These are phyloP conservation scores for Talaromyces funiculosus DNA, from an alignment of 2,329 filamentous ascomycete species.

Conservation along the genomic window DNA sequence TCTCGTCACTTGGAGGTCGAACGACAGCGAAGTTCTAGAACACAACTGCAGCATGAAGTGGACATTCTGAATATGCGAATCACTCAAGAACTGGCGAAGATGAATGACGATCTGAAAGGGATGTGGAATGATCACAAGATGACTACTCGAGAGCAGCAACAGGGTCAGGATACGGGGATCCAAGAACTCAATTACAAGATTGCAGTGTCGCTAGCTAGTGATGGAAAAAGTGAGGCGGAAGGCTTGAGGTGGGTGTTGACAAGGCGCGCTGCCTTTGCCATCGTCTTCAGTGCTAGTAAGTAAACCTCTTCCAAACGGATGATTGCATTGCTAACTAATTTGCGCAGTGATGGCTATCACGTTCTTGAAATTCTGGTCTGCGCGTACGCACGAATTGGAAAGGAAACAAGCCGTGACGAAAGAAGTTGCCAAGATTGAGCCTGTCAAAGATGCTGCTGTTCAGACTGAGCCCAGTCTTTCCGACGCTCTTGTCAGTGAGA, in stretches of 20 bases:
- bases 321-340: not conserved
- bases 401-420: conserved; percentile 31
- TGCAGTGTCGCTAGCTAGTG: conserved; percentile 80
- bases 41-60: conserved; percentile 86
- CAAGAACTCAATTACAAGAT: conserved; percentile 97
- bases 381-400: conserved; percentile 31
- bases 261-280: conserved; percentile 56
- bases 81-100: conserved; percentile 70
- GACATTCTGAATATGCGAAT: conserved; percentile 83
- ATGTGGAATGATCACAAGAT: conserved; percentile 97
- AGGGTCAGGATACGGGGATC: conserved; percentile 76
- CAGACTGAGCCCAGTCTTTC: conserved; percentile 13
- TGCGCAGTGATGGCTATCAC: conserved; percentile 43
- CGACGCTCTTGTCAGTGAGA: conserved; percentile 15
- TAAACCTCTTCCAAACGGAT: conserved; percentile 9
- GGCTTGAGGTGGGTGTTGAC: conserved; percentile 80
- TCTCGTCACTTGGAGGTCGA: conserved; percentile 72
- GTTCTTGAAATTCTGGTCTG: conserved; percentile 42
- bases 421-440: conserved; percentile 25
- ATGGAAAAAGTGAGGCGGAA: conserved; percentile 88
- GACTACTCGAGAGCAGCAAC: conserved; percentile 81
- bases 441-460: conserved; percentile 15
- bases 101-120: conserved; percentile 89
- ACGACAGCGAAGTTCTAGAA: conserved; percentile 73
- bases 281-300: conserved; percentile 49